These are phyloP conservation scores for Cladochytrium replicatum DNA, from an alignment of 192 early-diverging fungal species.

Conservation along the genomic window DNA sequence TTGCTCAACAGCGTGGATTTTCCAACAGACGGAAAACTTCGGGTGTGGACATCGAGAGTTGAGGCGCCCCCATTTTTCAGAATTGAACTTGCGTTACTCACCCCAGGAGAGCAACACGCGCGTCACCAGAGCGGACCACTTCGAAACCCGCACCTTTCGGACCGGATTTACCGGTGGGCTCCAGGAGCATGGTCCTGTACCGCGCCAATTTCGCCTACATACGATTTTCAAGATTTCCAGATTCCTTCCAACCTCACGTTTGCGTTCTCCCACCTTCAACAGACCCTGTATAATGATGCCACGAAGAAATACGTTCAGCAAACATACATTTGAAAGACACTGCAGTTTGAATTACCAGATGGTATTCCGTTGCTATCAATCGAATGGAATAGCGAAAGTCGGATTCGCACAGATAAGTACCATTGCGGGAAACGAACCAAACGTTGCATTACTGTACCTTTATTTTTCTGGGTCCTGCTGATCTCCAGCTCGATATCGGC, in stretches of 20 bases:
- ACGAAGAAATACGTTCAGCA: too few species aligned
- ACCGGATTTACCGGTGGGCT: conserved; percentile 34
- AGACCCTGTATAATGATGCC: too few species aligned
- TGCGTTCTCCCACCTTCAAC: too few species aligned
- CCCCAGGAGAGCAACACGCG: conserved; percentile 86
- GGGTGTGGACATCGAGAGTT: conserved; percentile 8
- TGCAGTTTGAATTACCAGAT: too few species aligned
- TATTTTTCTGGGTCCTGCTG: conserved; percentile 95
- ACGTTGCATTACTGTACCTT: too few species aligned
- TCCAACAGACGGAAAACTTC: conserved; percentile 90
- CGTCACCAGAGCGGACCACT: conserved; percentile 95
- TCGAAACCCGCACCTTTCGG: conserved; percentile 82
- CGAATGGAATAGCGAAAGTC: background rate
- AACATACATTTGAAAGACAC: too few species aligned
- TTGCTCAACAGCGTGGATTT: conserved; percentile 94
- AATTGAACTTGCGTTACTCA: background rate
- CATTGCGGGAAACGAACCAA: conserved; percentile 19
- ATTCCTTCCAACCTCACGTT: too few species aligned
- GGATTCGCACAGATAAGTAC: background rate
- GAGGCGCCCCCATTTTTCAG: background rate
- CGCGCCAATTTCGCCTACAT: conserved; percentile 89
- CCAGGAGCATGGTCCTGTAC: conserved; percentile 38
- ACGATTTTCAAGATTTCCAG: too few species aligned
- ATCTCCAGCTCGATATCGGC: conserved; percentile 85
- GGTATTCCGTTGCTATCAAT: conserved; percentile 97